Percentiles rank a stretch among this genome's conserved stretches.
phyloP scores from a whole-genome alignment of 768 basidiomycete species.

The Trametes villosa region DNA sequence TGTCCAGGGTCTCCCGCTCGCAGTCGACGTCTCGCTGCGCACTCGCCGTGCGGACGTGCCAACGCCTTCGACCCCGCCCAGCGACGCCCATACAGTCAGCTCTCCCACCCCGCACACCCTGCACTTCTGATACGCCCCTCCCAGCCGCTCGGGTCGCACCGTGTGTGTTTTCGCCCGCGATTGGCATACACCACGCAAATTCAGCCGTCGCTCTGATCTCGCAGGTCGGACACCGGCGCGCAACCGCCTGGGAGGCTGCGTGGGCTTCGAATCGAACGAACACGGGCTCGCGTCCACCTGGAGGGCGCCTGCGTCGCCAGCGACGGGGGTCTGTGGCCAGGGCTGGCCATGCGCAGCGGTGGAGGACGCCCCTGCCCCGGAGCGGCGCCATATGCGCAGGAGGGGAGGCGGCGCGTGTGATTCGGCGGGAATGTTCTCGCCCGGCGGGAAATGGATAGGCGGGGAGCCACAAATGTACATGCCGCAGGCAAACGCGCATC shows the following conservation, averaged over 20 bases:
- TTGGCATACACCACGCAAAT: slow-evolving; percentile 10
- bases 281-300: neutral
- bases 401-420: neutral
- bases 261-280: no score
- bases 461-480: slow-evolving; percentile 2
- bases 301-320: slow-evolving; percentile 1
- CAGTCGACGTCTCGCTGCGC: neutral
- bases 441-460: neutral
- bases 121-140: neutral
- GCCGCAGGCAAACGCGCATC: slow-evolving; percentile 9
- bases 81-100: neutral
- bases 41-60: no score
- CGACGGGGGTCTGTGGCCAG: slow-evolving; percentile 1
- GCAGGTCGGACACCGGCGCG: slow-evolving; percentile 8
- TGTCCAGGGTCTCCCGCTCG: neutral
- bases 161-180: neutral
- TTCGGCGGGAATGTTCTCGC: neutral
- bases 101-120: neutral
- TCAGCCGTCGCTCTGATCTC: slow-evolving; percentile 6
- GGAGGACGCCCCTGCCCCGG: neutral
- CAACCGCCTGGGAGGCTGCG: no score
- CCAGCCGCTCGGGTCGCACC: neutral
- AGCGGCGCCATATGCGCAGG: neutral
- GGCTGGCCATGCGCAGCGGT: neutral
- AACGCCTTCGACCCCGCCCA: no score